phyloP scores from a whole-genome alignment of 2,329 filamentous ascomycete species.

The Fusarium tanahbumbuense region DNA sequence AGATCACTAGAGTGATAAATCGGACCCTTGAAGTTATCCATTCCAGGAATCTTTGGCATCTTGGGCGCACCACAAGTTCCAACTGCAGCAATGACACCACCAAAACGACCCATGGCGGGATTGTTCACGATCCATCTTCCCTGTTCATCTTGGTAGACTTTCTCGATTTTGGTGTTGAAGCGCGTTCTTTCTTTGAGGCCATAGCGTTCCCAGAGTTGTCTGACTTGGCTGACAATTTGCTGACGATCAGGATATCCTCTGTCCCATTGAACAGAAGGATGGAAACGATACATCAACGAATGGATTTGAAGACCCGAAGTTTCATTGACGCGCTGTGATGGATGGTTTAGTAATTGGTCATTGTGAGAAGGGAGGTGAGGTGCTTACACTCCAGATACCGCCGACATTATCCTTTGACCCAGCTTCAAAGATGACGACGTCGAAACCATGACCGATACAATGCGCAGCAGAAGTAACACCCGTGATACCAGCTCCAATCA shows the following conservation, averaged over 20 bases:
- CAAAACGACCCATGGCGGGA: slow-evolving; percentile 75
- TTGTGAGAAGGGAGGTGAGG: neutral
- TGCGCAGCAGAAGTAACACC: slow-evolving; percentile 84
- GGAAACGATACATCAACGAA: slow-evolving; percentile 88
- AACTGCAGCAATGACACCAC: slow-evolving; percentile 81
- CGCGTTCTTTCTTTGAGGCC: slow-evolving; percentile 75
- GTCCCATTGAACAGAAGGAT: slow-evolving; percentile 80
- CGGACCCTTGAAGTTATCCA: slow-evolving; percentile 76
- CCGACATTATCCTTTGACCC: slow-evolving; percentile 74
- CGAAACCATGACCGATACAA: slow-evolving; percentile 86
- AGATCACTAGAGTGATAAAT: slow-evolving; percentile 82
- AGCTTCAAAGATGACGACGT: slow-evolving; percentile 82
- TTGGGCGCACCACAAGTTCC: slow-evolving; percentile 85
- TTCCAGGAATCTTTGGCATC: slow-evolving; percentile 75
- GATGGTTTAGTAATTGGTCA: neutral
- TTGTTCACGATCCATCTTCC: slow-evolving; percentile 85
- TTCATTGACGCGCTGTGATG: slow-evolving; percentile 76
- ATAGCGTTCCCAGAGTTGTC: slow-evolving; percentile 79
- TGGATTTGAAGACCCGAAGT: slow-evolving; percentile 87
- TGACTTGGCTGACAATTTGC: slow-evolving; percentile 79
- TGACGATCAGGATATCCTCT: slow-evolving; percentile 81
- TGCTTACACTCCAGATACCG: slow-evolving; percentile 81
- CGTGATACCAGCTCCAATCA: slow-evolving; percentile 78
- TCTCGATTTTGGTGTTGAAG: slow-evolving; percentile 77
- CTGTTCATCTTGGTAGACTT: slow-evolving; percentile 74